Conservation (phyloP, 106 monocot species). For the Allium cepa region DNA sequence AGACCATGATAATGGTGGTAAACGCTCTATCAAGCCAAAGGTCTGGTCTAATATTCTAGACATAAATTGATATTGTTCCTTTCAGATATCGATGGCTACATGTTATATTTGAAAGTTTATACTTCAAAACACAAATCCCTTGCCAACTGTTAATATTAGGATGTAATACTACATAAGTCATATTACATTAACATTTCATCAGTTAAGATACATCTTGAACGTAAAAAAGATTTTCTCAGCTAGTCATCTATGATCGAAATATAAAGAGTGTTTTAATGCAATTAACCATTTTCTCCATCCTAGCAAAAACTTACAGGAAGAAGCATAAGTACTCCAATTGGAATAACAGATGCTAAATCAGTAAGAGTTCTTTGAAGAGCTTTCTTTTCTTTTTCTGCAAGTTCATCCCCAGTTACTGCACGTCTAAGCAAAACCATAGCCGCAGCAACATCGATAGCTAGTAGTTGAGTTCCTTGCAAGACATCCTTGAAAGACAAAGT, state of each 20-base stretch:
- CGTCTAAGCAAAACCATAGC: slow-evolving; percentile 67
- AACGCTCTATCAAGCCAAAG: too few species aligned
- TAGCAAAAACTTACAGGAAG: slow-evolving; percentile 67
- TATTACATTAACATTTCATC: too few species aligned
- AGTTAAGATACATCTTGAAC: too few species aligned
- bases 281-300: background rate
- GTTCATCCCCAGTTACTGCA: slow-evolving; percentile 83
- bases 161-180: too few species aligned
- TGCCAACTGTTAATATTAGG: too few species aligned
- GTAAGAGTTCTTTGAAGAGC: slow-evolving; percentile 88
- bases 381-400: slow-evolving; percentile 89
- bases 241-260: background rate
- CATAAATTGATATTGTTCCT: too few species aligned
- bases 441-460: slow-evolving; percentile 84
- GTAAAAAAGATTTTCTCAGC: too few species aligned
- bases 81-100: too few species aligned
- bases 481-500: slow-evolving; percentile 47
- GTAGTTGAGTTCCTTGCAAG: slow-evolving; percentile 94
- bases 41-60: too few species aligned
- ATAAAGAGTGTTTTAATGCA: background rate
- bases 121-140: too few species aligned
- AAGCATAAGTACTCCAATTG: slow-evolving; percentile 97
- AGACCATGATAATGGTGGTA: too few species aligned
- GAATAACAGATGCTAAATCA: slow-evolving; percentile 91
- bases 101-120: too few species aligned